Evolutionary conservation across 805 yeast species (phyloP), one percentile per base, ranked within the genome.

Genomic region (Ascoidea tarda): DNA sequence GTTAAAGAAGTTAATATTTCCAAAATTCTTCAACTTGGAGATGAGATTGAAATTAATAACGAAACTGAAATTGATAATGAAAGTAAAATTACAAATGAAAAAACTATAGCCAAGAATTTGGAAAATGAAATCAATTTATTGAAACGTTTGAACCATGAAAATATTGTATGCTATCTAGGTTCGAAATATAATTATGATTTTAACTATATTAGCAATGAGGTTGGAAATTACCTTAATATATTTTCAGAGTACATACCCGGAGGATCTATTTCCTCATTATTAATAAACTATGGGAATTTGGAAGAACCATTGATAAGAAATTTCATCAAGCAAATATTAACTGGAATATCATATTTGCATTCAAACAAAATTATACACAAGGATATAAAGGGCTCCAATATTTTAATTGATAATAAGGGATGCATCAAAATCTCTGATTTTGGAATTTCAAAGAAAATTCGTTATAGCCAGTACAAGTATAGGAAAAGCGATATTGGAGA

Each of bases 1-100:
- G 96, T 93, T 16, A 93, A 93, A 63, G 96, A 90, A 64, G 96
- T 93, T 1, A 84, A 83, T 49, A 64, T 90, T 16, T 82, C 85
- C 1, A 68, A 70, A 3, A 58, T 64, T 32, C 66, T 69, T 44
- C 70, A 71, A 42, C 59, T 55, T 60, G 66, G 54, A 53, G 74
- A 62, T 16, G 50, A 52, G 46, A 60, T 60, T 38, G 60, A 57
- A 44, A 59, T 57, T 16, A 64, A 55, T 49, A 68, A 48, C 53
- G 70, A 52, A 57, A 70, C 49, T 31, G 16, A 32, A 32, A 50
- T 58, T 6, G 58, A 57, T 28, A 57, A 60, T 5, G 48, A 52
- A 55, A 58, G 56, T 44, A 54, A 54, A n/a, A 54, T 51, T 16
- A 54, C 54, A 46, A 56, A 55, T 46, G 54, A 57, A 50, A 59